phyloP scores from a whole-genome alignment of 1,284 basidiomycete species.

The Fomitiporia mediterranea region DNA sequence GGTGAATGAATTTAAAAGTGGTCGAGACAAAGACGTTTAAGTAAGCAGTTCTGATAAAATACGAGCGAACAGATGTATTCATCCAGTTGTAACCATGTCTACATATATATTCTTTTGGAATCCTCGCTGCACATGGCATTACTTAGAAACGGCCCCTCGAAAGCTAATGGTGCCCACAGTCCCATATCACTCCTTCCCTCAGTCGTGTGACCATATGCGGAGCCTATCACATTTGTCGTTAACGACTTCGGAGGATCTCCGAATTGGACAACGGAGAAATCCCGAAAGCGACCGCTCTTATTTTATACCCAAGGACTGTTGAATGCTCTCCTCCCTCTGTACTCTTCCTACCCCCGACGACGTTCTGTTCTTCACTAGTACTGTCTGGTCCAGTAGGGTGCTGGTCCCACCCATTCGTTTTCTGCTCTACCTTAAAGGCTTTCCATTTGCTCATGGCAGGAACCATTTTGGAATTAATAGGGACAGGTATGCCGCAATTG shows the following conservation, averaged over 20 bases:
- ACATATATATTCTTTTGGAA: not conserved
- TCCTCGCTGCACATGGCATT: not conserved
- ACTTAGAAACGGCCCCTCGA: not conserved
- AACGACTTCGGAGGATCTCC: not conserved
- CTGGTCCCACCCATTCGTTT: conserved; percentile 2
- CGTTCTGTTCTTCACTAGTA: not conserved
- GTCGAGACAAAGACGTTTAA: conserved; percentile 6
- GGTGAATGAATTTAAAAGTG: conserved; percentile 83
- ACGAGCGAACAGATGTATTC: conserved; percentile 1
- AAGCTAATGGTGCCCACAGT: not conserved
- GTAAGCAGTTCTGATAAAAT: not conserved
- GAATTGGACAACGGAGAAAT: not conserved
- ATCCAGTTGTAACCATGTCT: conserved; percentile 17
- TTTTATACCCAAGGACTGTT: not conserved
- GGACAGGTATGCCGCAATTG: too few relatives aligned
- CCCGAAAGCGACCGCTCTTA: too few relatives aligned
- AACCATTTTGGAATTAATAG: too few relatives aligned
- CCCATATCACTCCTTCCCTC: not conserved
- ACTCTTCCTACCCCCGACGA: not conserved
- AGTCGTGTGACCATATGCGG: conserved; percentile 1
- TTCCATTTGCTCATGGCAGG: not conserved
- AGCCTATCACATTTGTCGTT: conserved; percentile 2
- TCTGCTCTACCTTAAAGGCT: not conserved
- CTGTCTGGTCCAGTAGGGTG: not conserved
- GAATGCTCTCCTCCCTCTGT: not conserved